Evolutionary conservation across 768 basidiomycete genomes (phyloP), one percentile per base, ranked within the genome.

Genomic region (Coprinopsis strossmayeri): DNA sequence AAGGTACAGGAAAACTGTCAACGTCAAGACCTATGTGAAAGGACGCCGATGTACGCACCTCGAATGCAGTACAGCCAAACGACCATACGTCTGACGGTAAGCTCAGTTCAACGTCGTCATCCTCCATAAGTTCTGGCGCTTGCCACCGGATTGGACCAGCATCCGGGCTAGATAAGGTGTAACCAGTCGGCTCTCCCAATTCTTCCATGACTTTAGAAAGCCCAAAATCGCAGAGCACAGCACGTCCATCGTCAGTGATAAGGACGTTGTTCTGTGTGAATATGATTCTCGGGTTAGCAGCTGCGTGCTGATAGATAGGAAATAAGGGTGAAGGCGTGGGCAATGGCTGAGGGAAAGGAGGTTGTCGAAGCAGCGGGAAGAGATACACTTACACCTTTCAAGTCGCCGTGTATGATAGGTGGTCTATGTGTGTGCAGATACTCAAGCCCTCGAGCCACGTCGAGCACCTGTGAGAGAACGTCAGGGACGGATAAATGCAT

Each of bases 371-470:
- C 17, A 21, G 43, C 11, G 26, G 43, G 5, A 15, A 17, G 11
- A 9, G 21, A 35, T 12, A 25, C 5, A 51, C 69, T 52, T 45
- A 74, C 73, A 25, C 66, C 65, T 55, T 72, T 73, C 18, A 73
- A 50, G 46, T 74, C 73, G 9, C 73, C 72, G 17, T 73, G 72
- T 11, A 67, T 53, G 13, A 74, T 63, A 1, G 72, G 70, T 21
- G 69, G 69, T 26, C 61, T 48, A 51, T 64, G 59, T 5, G 57
- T 57, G 44, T 74, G 72, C 18, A 73, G 56, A 48, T 70, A 72
- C 30, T 59, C 57, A 5, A 73, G 50, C 18, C 69, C 73, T 1
- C 35, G 51, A 4, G 69, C 70, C 15, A 68, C 54, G 30, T 71
- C 69, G n/a, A 55, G 51, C 18, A 73, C 49, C 73, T 73, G 45